These are phyloP conservation scores for Vigna reflexopilosa DNA, from an alignment of 306 rosid species.

Conservation along the genomic window DNA sequence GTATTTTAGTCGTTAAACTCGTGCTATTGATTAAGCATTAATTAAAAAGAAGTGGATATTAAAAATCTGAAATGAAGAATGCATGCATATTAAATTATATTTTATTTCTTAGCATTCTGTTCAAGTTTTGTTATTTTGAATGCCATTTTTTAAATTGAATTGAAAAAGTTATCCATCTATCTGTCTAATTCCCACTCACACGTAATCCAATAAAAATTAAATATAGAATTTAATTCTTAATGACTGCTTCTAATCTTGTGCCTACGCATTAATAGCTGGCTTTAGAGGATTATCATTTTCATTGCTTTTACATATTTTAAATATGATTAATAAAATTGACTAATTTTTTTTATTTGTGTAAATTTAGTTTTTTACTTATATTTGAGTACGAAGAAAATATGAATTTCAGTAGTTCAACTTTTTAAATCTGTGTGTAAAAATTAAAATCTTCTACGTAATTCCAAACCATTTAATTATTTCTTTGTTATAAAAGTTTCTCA, in stretches of 20 bases:
- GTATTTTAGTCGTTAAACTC: slow-evolving; percentile 13
- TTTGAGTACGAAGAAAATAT: too few relatives aligned
- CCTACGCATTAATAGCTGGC: too few relatives aligned
- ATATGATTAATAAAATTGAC: too few relatives aligned
- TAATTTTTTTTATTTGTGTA: too few relatives aligned
- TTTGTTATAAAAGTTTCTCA: too few relatives aligned
- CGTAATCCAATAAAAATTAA: background rate
- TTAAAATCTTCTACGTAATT: too few relatives aligned
- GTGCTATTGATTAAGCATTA: background rate
- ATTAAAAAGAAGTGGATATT: too few relatives aligned
- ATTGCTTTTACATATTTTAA: background rate
- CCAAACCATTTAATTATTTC: too few relatives aligned
- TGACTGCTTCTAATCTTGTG: background rate
- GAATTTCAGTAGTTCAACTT: too few relatives aligned
- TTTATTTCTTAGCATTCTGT: background rate
- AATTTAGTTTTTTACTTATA: too few relatives aligned
- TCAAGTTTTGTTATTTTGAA: background rate
- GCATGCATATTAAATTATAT: slow-evolving; percentile 10
- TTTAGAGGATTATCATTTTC: background rate
- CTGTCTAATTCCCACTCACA: background rate
- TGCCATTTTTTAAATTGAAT: background rate
- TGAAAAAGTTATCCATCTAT: background rate
- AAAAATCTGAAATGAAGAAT: background rate
- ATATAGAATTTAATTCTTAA: background rate
- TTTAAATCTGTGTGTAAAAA: too few relatives aligned